Conservation (phyloP, 805 yeast species). For the Yarrowia sp. region DNA sequence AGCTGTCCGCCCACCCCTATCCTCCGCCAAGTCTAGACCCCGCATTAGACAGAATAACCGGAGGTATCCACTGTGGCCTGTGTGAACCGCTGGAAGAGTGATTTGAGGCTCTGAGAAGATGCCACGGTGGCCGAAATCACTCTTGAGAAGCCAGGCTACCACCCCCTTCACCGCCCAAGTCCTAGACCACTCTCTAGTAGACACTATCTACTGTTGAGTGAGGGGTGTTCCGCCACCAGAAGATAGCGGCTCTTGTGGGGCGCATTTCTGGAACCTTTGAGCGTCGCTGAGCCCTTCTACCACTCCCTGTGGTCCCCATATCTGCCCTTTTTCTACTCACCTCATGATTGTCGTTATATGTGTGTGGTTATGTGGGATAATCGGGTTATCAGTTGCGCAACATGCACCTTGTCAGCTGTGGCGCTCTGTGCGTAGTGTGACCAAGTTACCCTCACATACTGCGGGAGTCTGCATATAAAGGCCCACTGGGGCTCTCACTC, state of each 20-base stretch:
- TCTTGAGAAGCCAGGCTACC: no score
- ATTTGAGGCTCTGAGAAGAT: no score
- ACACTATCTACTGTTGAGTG: no score
- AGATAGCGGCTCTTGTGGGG: not conserved
- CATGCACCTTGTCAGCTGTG: conserved; percentile 16
- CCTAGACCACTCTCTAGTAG: no score
- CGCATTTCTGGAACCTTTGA: not conserved
- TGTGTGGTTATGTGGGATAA: conserved; percentile 20
- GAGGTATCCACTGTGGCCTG: not conserved
- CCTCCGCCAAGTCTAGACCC: not conserved
- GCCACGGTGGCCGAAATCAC: no score
- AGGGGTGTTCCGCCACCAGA: not conserved
- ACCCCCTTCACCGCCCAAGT: no score
- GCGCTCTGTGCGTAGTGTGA: conserved; percentile 9
- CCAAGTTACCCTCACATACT: not conserved
- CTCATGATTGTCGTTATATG: conserved; percentile 21
- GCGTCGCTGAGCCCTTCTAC: not conserved
- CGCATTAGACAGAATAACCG: not conserved
- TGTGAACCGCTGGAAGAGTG: no score
- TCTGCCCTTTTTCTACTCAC: not conserved
- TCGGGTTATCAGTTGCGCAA: conserved; percentile 22
- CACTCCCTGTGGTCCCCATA: no score
- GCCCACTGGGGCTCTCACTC: not conserved
- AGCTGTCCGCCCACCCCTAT: no score
- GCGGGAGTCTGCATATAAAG: not conserved